phyloP scores from a whole-genome alignment of 768 basidiomycete species.

The Leccinum fibrillosum region DNA sequence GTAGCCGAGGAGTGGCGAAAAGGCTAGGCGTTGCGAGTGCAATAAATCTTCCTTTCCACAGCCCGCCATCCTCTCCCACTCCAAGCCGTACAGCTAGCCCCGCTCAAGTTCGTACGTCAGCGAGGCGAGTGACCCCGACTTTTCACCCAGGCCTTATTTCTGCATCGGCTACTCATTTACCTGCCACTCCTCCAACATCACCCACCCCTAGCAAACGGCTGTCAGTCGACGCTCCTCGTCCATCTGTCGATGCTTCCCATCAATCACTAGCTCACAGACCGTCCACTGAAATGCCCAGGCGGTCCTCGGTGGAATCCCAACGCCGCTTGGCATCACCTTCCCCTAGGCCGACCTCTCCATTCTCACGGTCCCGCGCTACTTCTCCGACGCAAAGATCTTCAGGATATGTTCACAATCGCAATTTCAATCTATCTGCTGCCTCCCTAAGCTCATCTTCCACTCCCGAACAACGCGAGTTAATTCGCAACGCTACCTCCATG shows the following conservation, averaged over 20 bases:
- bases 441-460: constrained; percentile 49
- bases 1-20: constrained; percentile 37
- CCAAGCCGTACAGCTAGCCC: constrained; percentile 40
- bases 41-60: constrained; percentile 39
- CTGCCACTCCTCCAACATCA: constrained; percentile 33
- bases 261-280: constrained; percentile 36
- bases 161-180: constrained; percentile 49
- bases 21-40: constrained; percentile 37
- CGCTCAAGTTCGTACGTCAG: constrained; percentile 41
- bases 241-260: constrained; percentile 30
- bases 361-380: constrained; percentile 43
- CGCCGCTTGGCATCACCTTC: constrained; percentile 28
- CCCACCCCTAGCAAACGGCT: constrained; percentile 29
- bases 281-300: constrained; percentile 22
- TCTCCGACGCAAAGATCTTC: constrained; percentile 43
- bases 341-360: constrained; percentile 41
- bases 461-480: constrained; percentile 62
- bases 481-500: constrained; percentile 60
- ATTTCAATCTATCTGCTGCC: constrained; percentile 57
- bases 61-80: constrained; percentile 38
- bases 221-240: constrained; percentile 22
- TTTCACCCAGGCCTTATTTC: constrained; percentile 43
- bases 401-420: constrained; percentile 50
- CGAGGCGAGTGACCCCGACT: constrained; percentile 39
- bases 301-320: constrained; percentile 23